Percentiles rank a stretch among this genome's conserved stretches.
phyloP scores from a whole-genome alignment of 2,329 filamentous ascomycete species.

The Kalmusia sp. region DNA sequence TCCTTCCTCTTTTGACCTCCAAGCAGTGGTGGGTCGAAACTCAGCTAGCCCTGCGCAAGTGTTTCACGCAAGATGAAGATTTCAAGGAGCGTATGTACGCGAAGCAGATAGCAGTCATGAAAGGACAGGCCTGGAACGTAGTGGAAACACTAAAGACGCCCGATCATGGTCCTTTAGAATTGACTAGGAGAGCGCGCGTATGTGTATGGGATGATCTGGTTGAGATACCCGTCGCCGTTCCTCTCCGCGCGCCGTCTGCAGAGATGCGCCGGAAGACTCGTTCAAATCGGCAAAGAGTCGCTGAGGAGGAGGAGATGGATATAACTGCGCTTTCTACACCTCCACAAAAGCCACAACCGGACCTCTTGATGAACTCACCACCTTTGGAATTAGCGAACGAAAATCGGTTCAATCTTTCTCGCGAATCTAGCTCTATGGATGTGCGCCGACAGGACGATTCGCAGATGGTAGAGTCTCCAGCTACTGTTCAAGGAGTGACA shows the following conservation, averaged over 20 bases:
- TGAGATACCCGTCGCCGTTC: constrained; percentile 92
- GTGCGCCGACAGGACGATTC: constrained; percentile 31
- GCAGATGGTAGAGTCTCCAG: constrained; percentile 37
- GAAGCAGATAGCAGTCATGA: constrained; percentile 98
- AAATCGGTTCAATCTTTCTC: constrained; percentile 58
- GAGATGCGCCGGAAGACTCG: constrained; percentile 77
- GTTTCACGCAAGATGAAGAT: constrained; percentile 91
- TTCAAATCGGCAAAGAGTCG: constrained; percentile 29
- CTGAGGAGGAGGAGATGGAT: constrained; percentile 86
- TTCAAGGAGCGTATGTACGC: constrained; percentile 99
- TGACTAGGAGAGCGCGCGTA: constrained; percentile 87
- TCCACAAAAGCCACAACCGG: constrained; percentile 59
- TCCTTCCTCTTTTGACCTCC: constrained; percentile 92
- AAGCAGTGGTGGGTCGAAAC: constrained; percentile 98
- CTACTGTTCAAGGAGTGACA: constrained; percentile 42
- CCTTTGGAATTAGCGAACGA: constrained; percentile 49
- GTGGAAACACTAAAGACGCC: constrained; percentile 93
- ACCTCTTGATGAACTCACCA: constrained; percentile 73
- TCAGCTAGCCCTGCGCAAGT: constrained; percentile 80
- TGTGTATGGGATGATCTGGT: constrained; percentile 99
- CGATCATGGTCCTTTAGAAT: constrained; percentile 91
- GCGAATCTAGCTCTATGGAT: constrained; percentile 53
- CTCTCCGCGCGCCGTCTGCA: constrained; percentile 82
- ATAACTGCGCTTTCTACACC: constrained; percentile 74
- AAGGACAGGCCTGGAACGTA: constrained; percentile 98